Conservation (phyloP, 2,329 filamentous ascomycete species). For the Talaromyces sp. region DNA sequence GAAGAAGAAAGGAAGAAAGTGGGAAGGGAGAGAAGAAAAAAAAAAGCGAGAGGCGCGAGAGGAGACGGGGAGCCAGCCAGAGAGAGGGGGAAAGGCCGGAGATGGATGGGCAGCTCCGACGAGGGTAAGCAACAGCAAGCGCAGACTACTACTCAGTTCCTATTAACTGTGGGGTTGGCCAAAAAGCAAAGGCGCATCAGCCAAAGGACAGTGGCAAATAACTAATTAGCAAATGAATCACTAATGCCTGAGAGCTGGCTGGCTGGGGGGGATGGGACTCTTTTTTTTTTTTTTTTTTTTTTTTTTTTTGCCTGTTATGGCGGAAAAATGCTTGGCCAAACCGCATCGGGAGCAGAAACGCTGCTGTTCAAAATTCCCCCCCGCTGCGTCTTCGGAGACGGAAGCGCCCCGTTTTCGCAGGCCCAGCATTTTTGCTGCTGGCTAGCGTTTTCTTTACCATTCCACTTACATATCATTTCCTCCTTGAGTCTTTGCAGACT, state of each 20-base stretch:
- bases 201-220: neutral
- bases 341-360: neutral
- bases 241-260: neutral
- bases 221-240: neutral
- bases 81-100: neutral
- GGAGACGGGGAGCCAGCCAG: neutral
- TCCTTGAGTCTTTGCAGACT: neutral
- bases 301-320: neutral
- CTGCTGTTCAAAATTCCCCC: neutral
- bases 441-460: neutral
- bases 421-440: neutral
- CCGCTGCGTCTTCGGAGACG: slow-evolving; percentile 6
- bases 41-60: slow-evolving; percentile 4
- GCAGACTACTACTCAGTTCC: too few species aligned
- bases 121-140: neutral
- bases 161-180: neutral
- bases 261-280: neutral
- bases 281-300: neutral
- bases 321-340: neutral
- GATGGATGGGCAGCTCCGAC: neutral
- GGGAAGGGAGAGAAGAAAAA: neutral
- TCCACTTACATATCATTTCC: neutral
- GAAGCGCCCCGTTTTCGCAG: slow-evolving; percentile 4
- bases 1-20: neutral
- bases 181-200: neutral